Evolutionary conservation across 768 basidiomycete genomes (phyloP), one percentile per base, ranked within the genome.

Genomic region (Naematelia encephala): DNA sequence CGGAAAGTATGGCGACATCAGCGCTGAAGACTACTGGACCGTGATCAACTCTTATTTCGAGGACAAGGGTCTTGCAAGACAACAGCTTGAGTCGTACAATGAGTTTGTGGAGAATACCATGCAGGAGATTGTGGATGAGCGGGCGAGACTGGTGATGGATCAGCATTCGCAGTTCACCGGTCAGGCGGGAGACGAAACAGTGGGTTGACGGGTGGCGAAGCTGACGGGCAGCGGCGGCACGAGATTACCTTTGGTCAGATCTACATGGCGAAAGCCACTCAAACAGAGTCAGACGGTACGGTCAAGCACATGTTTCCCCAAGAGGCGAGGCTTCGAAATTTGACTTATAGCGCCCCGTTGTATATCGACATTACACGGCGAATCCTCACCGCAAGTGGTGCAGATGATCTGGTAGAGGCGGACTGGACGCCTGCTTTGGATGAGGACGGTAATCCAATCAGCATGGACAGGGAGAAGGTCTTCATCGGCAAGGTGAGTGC

Each of bases 81-180:
- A 99, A 76, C 96, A 99, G 76, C 85, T 98, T 54, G 92, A 94
- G 80, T 93, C 90, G 11, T 99, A 94, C 78, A 92, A 99, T 76
- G 94, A 98, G 79, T 99, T 98, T 72, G 90, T 99, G 29, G 91
- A 97, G 75, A 97, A 97, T 69, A 97, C 92, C 13, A 96, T 99
- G 92, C 94, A 98, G 79, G 96, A 98, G 76, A 83, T 99, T 23
- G 93, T 99, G 21, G 96, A 97, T 76, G 96, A 99, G 80, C 90
- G 90, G 64, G 80, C 87, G n/a, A 90, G 91, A 69, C 85, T 99
- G 72, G 92, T 94, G 64, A 81, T 99, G 49, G 94, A 98, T 79
- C 96, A 98, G 79, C 88, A 88, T 52, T 88, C 90, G 76, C 96
- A 99, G 78, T 91, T 96, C 76, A 89, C 92, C 8, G 94, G 94